Evolutionary conservation across 441 rosid species (phyloP).

Genomic region (Rhodomyrtus psidioides): DNA sequence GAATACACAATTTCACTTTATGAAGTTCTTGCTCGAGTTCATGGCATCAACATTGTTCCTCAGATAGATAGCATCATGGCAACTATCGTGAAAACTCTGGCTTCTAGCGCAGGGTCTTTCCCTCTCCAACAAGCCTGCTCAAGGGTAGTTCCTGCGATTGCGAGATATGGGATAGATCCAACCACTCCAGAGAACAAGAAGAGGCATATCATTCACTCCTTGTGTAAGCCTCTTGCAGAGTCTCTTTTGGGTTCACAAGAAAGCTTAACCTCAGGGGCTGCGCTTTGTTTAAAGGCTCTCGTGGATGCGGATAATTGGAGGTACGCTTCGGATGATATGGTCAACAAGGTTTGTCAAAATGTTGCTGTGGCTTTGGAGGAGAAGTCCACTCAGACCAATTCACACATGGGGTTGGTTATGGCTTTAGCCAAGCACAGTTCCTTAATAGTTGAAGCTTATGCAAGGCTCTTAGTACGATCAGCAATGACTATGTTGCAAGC

Average conservation of each 20-base stretch:
- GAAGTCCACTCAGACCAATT: constrained; percentile 65
- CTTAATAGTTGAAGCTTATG: constrained; percentile 81
- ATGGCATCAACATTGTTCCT: constrained; percentile 83
- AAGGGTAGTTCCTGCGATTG: constrained; percentile 90
- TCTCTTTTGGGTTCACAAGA: constrained; percentile 75
- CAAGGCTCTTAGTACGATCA: constrained; percentile 71
- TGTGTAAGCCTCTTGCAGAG: constrained; percentile 80
- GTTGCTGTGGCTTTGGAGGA: constrained; percentile 86
- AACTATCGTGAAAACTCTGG: constrained; percentile 65
- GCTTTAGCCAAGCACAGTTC: constrained; percentile 85
- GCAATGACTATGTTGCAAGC: constrained; percentile 60
- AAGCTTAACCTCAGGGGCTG: constrained; percentile 87
- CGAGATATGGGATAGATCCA: constrained; percentile 91
- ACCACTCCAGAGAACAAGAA: constrained; percentile 70
- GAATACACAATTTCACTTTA: constrained; percentile 95
- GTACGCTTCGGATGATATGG: constrained; percentile 75
- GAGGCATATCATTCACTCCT: constrained; percentile 61
- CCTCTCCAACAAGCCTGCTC: constrained; percentile 97
- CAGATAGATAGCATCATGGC: constrained; percentile 81
- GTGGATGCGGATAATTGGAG: constrained; percentile 95
- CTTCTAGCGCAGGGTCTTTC: constrained; percentile 84
- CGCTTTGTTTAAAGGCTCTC: constrained; percentile 90
- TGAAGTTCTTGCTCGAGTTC: constrained; percentile 95
- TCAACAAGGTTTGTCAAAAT: constrained; percentile 82
- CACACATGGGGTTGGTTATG: constrained; percentile 85